phyloP scores from a whole-genome alignment of 2,329 filamentous ascomycete genomes.

The Mollisia scopiformis region DNA sequence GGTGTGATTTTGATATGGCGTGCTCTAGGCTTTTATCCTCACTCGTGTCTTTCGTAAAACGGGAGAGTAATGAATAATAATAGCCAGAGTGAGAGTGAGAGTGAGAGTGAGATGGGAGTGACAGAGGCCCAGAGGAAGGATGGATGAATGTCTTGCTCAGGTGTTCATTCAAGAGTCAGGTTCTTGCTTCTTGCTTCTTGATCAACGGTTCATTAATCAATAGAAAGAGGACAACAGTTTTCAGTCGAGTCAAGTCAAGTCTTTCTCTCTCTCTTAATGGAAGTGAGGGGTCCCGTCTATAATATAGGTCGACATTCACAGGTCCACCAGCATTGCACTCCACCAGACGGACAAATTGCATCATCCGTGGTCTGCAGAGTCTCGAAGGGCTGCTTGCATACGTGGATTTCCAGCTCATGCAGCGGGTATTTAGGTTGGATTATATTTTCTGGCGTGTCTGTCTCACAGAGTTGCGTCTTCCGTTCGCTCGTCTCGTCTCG shows the following conservation, averaged over 20 bases:
- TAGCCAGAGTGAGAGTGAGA: too few species aligned
- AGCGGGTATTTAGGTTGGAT: slow-evolving; percentile 2
- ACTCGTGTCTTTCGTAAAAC: background rate
- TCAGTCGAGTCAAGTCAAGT: background rate
- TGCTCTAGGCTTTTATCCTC: background rate
- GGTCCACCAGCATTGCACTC: too few species aligned
- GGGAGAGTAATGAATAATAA: too few species aligned
- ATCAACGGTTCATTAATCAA: background rate
- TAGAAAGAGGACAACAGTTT: background rate
- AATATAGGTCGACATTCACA: background rate
- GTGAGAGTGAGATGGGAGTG: too few species aligned
- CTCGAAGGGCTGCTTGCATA: too few species aligned
- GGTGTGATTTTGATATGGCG: background rate
- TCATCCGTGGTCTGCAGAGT: too few species aligned
- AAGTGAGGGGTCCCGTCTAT: background rate
- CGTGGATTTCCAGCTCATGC: background rate
- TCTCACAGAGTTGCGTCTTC: background rate
- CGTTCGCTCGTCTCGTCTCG: too few species aligned
- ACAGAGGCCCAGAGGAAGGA: too few species aligned
- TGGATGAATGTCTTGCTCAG: too few species aligned
- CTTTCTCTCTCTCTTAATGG: too few species aligned
- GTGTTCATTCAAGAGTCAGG: background rate
- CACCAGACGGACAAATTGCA: too few species aligned
- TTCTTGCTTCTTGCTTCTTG: background rate
- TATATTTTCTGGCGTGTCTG: background rate